Evolutionary conservation across 441 rosid genomes (phyloP), one percentile per base, ranked within the genome.

Genomic region (Sinapis alba): DNA sequence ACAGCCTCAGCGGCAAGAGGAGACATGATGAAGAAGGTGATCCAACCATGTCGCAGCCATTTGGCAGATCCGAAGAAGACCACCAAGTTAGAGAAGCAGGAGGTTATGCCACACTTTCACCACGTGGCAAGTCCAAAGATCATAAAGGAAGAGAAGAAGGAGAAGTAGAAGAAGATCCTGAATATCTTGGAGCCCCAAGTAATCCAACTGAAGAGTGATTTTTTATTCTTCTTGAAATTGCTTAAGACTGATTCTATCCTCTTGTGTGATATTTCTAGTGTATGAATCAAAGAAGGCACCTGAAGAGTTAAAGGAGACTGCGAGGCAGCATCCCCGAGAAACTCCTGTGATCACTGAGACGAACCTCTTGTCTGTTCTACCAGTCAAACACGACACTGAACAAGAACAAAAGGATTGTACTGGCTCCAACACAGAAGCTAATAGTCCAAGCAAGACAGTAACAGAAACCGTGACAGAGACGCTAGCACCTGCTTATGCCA

Each of bases 211-310:
- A 5, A 57, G 3, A 6, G 9, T 0, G 2, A 12, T 13, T 3
- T 1, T 11, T 13, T 6, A 10, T 21, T 63, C 5, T 30, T 30
- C 34, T 30, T 30, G 34, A 23, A 9, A 30, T 12, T 65, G 5
- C 18, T 16, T 45, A 16, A 27, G 26, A 36, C 63, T 72, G 18
- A 71, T 59, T 28, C 5, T 0, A 51, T 20, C 8, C 3, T 73
- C 8, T 61, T 30, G 15, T 73, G 53, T 68, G 28, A 59, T 63
- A 6, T 79, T 47, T 7, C 2, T 84, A 94, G 97, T 89, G 93
- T 89, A 94, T 70, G 98, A 94, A 81, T 90, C 97, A 15, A 94
- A 92, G 80, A 79, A 86, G 60, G 97, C 97, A 5, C 94, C 97
- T 18, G 89, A 84, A 54, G 84, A 76, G 36, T 81, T 75, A 24